Conservation (phyloP, 106 monocot species). For the Vanilla planifolia region DNA sequence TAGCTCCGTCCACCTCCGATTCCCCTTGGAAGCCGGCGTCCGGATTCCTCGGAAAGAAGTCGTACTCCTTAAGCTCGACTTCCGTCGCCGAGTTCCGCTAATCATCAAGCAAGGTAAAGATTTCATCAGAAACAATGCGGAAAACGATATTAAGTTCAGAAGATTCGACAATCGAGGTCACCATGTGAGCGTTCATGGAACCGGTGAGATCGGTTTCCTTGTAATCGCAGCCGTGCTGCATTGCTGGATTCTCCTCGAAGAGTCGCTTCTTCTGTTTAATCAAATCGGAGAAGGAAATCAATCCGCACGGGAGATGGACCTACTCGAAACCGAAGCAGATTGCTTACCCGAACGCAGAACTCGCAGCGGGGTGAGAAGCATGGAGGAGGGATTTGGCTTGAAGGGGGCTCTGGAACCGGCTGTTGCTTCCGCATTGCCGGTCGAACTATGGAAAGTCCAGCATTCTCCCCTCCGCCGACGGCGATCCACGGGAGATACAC, state of each 20-base stretch:
- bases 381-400: conserved; percentile 43
- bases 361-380: conserved; percentile 43
- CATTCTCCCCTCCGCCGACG: background rate
- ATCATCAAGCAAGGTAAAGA: background rate
- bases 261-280: conserved; percentile 29
- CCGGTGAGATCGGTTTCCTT: conserved; percentile 17
- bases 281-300: background rate
- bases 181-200: conserved; percentile 17
- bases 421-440: background rate
- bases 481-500: background rate
- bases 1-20: conserved; percentile 12
- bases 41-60: conserved; percentile 43
- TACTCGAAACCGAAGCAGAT: background rate
- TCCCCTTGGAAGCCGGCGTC: conserved; percentile 3
- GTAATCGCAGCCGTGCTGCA: conserved; percentile 9
- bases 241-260: conserved; percentile 15
- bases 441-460: background rate
- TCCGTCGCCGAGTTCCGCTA: background rate
- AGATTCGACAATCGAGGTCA: background rate
- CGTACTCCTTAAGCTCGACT: conserved; percentile 25
- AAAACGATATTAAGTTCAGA: too few relatives aligned
- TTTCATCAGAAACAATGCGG: background rate
- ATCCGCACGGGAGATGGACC: background rate
- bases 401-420: conserved; percentile 40
- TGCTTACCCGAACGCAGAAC: conserved; percentile 36